phyloP scores from a whole-genome alignment of 441 rosid genomes.

The Erodium trifolium region DNA sequence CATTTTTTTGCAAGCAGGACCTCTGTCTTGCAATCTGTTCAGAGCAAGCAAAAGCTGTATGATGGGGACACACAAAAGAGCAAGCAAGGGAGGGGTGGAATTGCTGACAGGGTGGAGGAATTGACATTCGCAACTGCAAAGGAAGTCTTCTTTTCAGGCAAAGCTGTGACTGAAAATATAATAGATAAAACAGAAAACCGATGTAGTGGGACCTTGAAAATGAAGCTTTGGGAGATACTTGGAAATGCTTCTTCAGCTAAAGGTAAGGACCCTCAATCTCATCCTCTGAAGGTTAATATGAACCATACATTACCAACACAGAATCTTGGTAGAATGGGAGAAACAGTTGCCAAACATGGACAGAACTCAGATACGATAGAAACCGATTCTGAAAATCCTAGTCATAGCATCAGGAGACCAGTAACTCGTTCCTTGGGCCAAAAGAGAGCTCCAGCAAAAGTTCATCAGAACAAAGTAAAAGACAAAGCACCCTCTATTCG shows the following conservation, averaged over 20 bases:
- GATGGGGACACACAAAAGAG: constrained; percentile 30
- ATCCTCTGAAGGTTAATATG: constrained; percentile 28
- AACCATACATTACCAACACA: constrained; percentile 29
- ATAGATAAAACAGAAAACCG: constrained; percentile 28
- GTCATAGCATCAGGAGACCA: constrained; percentile 41
- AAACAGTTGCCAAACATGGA: constrained; percentile 30
- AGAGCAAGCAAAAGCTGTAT: constrained; percentile 26
- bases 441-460: constrained; percentile 32
- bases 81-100: constrained; percentile 30
- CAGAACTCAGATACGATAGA: constrained; percentile 69
- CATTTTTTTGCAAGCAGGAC: constrained; percentile 29
- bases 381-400: constrained; percentile 65
- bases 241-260: constrained; percentile 56
- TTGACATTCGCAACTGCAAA: constrained; percentile 35
- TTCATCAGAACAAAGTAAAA: constrained; percentile 25
- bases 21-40: constrained; percentile 31
- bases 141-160: constrained; percentile 29
- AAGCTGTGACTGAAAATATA: constrained; percentile 29
- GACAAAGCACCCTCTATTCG: constrained; percentile 29
- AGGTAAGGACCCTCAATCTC: constrained; percentile 40
- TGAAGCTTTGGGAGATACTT: constrained; percentile 67
- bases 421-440: constrained; percentile 45
- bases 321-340: constrained; percentile 24
- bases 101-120: constrained; percentile 37
- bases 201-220: constrained; percentile 59